phyloP scores from a whole-genome alignment of 345 rosid genomes.

The Abelmoschus esculentus region DNA sequence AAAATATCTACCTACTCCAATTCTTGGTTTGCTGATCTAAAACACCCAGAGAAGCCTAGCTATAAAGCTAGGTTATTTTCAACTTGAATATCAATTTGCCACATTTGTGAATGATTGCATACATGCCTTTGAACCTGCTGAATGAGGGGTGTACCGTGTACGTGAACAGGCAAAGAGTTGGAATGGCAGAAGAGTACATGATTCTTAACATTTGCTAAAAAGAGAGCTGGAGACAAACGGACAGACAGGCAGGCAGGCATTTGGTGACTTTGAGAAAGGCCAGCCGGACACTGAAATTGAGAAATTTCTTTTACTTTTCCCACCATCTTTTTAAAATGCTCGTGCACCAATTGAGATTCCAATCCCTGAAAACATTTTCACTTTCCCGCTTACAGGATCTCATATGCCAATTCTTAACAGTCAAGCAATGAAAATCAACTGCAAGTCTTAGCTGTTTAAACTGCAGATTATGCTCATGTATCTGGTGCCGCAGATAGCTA shows the following conservation, averaged over 20 bases:
- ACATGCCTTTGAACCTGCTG: neutral
- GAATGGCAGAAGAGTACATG: neutral
- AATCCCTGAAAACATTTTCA: too few relatives aligned
- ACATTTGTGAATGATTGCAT: neutral
- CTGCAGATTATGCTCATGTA: neutral
- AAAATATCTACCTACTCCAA: neutral
- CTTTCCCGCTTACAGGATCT: too few relatives aligned
- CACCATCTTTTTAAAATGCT: neutral
- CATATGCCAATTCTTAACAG: too few relatives aligned
- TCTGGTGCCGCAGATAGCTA: neutral
- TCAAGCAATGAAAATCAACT: too few relatives aligned
- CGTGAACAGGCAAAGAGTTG: neutral
- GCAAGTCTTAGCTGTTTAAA: too few relatives aligned
- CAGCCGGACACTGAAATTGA: conserved; percentile 5
- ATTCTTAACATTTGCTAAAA: conserved; percentile 8
- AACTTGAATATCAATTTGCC: neutral
- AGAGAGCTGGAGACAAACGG: neutral
- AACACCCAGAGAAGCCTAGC: neutral
- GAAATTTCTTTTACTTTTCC: neutral
- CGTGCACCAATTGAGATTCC: neutral
- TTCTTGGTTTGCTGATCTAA: neutral
- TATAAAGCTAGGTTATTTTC: neutral
- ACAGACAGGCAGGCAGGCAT: too few relatives aligned
- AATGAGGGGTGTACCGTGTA: neutral
- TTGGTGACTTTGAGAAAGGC: neutral